Evolutionary conservation across 2,329 filamentous ascomycete genomes (phyloP).

Genomic region (Peltaster fructicola): DNA sequence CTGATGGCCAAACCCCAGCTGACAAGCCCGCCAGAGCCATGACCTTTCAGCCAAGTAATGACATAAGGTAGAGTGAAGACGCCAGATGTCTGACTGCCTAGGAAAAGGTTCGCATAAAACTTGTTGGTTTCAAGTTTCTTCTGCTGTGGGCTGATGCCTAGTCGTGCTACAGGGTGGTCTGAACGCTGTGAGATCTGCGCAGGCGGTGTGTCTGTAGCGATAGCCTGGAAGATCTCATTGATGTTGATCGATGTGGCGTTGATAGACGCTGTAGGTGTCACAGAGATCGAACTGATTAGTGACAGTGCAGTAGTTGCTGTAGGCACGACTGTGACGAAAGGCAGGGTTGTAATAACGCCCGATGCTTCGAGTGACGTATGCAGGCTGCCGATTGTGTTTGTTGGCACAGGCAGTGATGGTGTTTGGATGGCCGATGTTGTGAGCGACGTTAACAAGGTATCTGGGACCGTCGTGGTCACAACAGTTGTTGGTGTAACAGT

Average conservation of each 20-base stretch:
- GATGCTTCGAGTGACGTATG: conserved; percentile 11
- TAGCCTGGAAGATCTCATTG: conserved; percentile 23
- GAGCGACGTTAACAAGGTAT: conserved; percentile 11
- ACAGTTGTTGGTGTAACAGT: conserved; percentile 3
- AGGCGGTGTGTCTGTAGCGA: conserved; percentile 23
- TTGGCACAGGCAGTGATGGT: conserved; percentile 7
- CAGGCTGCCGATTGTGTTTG: conserved; percentile 8
- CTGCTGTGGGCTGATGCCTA: conserved; percentile 21
- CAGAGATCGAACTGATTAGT: conserved; percentile 12
- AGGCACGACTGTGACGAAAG: conserved; percentile 14
- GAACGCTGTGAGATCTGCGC: conserved; percentile 21
- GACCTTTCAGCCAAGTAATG: conserved; percentile 26
- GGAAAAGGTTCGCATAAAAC: conserved; percentile 53
- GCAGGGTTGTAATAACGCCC: conserved; percentile 11
- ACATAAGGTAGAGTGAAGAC: conserved; percentile 52
- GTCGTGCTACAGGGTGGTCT: conserved; percentile 24
- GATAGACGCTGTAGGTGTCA: conserved; percentile 11
- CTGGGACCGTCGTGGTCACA: conserved; percentile 9
- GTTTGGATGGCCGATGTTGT: conserved; percentile 16
- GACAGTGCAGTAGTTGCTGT: conserved; percentile 13
- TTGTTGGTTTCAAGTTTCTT: conserved; percentile 54
- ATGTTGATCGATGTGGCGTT: conserved; percentile 10
- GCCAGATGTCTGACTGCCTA: conserved; percentile 51
- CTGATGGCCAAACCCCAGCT: conserved; percentile 67
- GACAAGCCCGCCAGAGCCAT: conserved; percentile 37